A percentile compares a stretch with the other conserved stretches of the same genome.
phyloP scores from a whole-genome alignment of 768 basidiomycete species.

The Lentinula detonsa region DNA sequence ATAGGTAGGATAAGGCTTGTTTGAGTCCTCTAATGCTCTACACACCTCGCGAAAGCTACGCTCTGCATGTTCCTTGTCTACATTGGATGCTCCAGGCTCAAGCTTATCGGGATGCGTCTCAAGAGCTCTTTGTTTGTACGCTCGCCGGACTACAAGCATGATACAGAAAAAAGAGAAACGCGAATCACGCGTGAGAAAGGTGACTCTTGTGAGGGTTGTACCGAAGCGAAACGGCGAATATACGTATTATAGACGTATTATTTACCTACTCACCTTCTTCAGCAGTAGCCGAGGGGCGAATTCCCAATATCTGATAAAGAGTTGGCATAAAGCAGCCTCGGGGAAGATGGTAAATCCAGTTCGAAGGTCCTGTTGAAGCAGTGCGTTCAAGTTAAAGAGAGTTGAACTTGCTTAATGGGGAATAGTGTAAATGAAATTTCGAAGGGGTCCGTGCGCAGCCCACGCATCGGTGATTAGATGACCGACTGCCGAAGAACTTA shows the following conservation, averaged over 20 bases:
- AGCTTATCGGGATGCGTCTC: conserved; percentile 75
- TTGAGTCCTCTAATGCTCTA: conserved; percentile 21
- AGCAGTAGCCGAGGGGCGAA: not conserved
- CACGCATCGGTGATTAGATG: not conserved
- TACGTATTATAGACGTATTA: not conserved
- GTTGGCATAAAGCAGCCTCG: not conserved
- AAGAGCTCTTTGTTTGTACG: conserved; percentile 60
- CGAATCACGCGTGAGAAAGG: not conserved
- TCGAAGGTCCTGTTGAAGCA: not conserved
- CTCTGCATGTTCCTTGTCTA: conserved; percentile 48
- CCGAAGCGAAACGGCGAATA: not conserved
- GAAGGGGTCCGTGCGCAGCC: not conserved
- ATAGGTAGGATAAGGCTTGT: not conserved
- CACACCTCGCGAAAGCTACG: conserved; percentile 50
- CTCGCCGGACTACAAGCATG: conserved; percentile 46
- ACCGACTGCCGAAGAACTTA: not conserved
- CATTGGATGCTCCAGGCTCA: conserved; percentile 42
- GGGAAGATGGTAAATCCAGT: not conserved
- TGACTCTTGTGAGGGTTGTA: too few relatives aligned
- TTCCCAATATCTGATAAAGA: not conserved
- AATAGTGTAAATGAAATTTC: not conserved
- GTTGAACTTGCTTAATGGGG: not conserved
- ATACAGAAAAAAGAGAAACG: not conserved
- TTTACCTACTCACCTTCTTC: not conserved
- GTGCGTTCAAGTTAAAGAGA: not conserved